A percentile compares a stretch with the other conserved stretches of the same genome.
Conservation (phyloP, 1,284 basidiomycete species). For the Puccinia coronata region DNA sequence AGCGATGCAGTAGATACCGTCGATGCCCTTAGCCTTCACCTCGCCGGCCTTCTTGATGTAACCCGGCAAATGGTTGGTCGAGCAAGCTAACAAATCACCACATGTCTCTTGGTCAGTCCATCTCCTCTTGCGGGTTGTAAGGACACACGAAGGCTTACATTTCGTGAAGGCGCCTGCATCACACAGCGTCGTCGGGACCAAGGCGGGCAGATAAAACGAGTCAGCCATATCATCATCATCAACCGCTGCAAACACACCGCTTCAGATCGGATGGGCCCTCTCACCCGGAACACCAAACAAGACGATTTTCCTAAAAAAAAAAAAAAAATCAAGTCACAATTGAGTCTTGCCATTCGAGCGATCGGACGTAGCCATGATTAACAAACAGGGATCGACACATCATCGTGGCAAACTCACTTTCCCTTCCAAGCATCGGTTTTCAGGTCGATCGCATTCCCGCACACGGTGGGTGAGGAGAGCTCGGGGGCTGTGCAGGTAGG, state of each 20-base stretch:
- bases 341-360: neutral
- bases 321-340: neutral
- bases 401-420: constrained; percentile 10
- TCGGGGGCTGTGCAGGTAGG: constrained; percentile 16
- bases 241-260: too few species aligned
- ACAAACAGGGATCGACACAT: neutral
- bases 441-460: constrained; percentile 37
- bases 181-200: too few species aligned
- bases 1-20: constrained; percentile 40
- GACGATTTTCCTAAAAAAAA: constrained; percentile 37
- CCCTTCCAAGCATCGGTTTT: constrained; percentile 42
- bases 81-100: constrained; percentile 16
- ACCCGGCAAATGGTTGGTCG: constrained; percentile 30
- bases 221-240: too few species aligned
- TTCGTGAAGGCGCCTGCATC: constrained; percentile 41
- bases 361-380: neutral
- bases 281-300: constrained; percentile 44
- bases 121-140: neutral
- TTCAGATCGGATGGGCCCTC: too few species aligned
- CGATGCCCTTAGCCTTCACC: constrained; percentile 41
- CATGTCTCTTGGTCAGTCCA: neutral
- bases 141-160: too few species aligned
- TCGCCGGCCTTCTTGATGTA: constrained; percentile 30
- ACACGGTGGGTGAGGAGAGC: constrained; percentile 19
- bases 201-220: too few species aligned